These are phyloP conservation scores for Phyllostachys edulis DNA, from an alignment of 176 grass and related monocot genomes.

Conservation along the genomic window DNA sequence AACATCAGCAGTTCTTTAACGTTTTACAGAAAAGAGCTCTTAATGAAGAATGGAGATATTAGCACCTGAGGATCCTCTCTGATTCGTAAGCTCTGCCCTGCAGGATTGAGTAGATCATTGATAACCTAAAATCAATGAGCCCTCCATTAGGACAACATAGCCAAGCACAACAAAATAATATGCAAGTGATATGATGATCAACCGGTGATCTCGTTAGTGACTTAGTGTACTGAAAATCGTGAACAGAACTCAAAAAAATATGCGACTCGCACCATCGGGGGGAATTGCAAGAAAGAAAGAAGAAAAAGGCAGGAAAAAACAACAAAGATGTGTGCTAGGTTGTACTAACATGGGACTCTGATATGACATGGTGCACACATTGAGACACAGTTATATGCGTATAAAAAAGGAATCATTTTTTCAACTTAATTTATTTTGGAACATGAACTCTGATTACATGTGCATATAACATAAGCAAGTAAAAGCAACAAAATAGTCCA, in stretches of 20 bases:
- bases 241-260: neutral
- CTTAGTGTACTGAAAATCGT: neutral
- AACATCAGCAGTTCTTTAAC: neutral
- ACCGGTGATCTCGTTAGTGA: neutral
- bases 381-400: neutral
- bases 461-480: slow-evolving; percentile 1
- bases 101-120: slow-evolving; percentile 98
- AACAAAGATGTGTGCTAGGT: neutral
- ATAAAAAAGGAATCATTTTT: neutral
- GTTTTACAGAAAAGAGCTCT: slow-evolving; percentile 6
- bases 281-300: slow-evolving; percentile 4
- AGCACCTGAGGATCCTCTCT: slow-evolving; percentile 93
- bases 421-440: slow-evolving; percentile 5
- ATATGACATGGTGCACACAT: neutral
- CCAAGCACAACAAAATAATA: slow-evolving; percentile 6
- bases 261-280: neutral
- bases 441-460: neutral
- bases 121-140: slow-evolving; percentile 62
- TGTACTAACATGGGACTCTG: neutral
- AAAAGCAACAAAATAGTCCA: neutral
- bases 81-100: slow-evolving; percentile 93
- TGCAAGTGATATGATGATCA: neutral
- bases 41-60: slow-evolving; percentile 33
- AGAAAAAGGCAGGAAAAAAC: neutral
- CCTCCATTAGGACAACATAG: slow-evolving; percentile 31